These are phyloP conservation scores for Symbiotaphrina buchneri DNA, from an alignment of 495 filamentous ascomycete species.

Conservation along the genomic window DNA sequence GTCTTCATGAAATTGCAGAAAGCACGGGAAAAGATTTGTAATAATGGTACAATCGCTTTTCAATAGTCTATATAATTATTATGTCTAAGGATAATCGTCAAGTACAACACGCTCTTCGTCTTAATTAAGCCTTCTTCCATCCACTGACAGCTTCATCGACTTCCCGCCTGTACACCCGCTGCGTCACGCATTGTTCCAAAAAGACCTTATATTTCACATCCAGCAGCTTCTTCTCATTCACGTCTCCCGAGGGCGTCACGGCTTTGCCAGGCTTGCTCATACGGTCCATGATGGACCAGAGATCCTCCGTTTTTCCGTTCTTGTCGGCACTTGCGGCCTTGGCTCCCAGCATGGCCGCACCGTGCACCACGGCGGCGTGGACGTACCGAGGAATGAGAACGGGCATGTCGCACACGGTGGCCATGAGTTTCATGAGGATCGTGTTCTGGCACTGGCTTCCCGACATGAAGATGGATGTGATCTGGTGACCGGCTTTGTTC, in stretches of 20 bases:
- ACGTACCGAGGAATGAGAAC: slow-evolving; percentile 83
- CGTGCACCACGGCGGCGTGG: slow-evolving; percentile 88
- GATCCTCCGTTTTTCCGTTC: slow-evolving; percentile 57
- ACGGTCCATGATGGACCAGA: slow-evolving; percentile 94
- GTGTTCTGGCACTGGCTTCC: slow-evolving; percentile 92
- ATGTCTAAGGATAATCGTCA: too few species aligned
- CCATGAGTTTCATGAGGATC: slow-evolving; percentile 74
- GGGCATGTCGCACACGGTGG: slow-evolving; percentile 74
- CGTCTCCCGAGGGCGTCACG: slow-evolving; percentile 44
- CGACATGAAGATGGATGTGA: slow-evolving; percentile 92
- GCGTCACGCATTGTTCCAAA: slow-evolving; percentile 17
- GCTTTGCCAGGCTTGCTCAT: slow-evolving; percentile 88
- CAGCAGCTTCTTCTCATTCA: slow-evolving; percentile 54
- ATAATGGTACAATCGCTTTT: too few species aligned
- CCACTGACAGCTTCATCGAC: slow-evolving; percentile 22
- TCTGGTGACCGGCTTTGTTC: slow-evolving; percentile 65
- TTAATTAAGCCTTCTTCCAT: too few species aligned
- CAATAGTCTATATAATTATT: too few species aligned
- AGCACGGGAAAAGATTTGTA: too few species aligned
- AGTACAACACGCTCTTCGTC: too few species aligned
- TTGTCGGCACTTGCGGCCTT: slow-evolving; percentile 67
- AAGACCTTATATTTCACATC: slow-evolving; percentile 61
- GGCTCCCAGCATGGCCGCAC: slow-evolving; percentile 88
- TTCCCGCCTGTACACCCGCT: slow-evolving; percentile 13
- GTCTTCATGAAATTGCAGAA: too few species aligned